phyloP scores from a whole-genome alignment of 225 moss, liverwort and hornwort genomes.

The Neckera pumila region DNA sequence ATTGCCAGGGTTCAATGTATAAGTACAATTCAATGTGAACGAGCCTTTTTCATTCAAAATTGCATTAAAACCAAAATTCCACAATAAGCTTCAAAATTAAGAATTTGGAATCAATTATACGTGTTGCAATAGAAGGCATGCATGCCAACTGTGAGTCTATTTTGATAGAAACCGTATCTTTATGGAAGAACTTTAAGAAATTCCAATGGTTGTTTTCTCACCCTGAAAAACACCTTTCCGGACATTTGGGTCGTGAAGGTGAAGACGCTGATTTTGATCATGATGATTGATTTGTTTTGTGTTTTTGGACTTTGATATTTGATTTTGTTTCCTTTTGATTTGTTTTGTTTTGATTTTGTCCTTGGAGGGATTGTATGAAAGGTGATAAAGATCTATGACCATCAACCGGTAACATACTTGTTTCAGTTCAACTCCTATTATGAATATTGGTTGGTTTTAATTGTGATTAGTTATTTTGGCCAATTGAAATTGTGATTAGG shows the following conservation, averaged over 20 bases:
- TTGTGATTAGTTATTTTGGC: not conserved
- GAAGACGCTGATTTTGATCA: not conserved
- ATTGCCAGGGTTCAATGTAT: not conserved
- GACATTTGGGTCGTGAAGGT: not conserved
- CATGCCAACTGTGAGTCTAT: accelerated
- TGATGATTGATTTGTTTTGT: no score
- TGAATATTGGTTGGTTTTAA: not conserved
- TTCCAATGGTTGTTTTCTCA: not conserved
- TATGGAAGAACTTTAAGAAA: not conserved
- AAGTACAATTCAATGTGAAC: not conserved
- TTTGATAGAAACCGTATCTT: not conserved
- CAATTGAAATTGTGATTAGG: not conserved
- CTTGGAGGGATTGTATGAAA: not conserved
- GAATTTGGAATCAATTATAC: not conserved
- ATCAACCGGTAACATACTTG: not conserved
- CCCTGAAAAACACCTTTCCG: not conserved
- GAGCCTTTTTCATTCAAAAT: not conserved
- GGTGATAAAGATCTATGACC: not conserved
- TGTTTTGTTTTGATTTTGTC: no score
- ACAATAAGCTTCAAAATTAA: not conserved
- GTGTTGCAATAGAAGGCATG: not conserved
- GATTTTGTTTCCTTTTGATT: no score
- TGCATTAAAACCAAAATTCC: not conserved
- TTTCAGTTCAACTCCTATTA: accelerated
- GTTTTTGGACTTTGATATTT: no score